phyloP scores from a whole-genome alignment of 2,329 filamentous ascomycete genomes.

The Dendryphion nanum region DNA sequence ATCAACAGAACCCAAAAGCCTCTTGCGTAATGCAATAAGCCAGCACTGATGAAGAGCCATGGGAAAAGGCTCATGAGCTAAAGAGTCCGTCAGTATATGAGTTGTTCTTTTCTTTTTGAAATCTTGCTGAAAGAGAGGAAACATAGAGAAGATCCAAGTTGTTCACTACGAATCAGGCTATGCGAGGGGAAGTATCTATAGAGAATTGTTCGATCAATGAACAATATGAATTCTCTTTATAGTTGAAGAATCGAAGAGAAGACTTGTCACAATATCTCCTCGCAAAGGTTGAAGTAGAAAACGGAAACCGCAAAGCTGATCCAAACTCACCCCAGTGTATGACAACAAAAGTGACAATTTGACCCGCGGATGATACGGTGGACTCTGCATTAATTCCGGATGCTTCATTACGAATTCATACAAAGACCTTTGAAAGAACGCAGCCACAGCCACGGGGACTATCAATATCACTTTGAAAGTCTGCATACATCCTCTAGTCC shows the following conservation, averaged over 20 bases:
- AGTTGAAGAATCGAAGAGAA: too few relatives aligned
- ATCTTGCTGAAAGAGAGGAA: neutral
- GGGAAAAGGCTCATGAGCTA: constrained; percentile 10
- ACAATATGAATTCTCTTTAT: too few relatives aligned
- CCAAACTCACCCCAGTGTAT: constrained; percentile 12
- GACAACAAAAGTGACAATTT: constrained; percentile 8
- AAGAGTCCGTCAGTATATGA: neutral
- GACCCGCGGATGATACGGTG: constrained; percentile 9
- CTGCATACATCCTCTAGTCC: constrained; percentile 7
- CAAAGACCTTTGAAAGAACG: constrained; percentile 6
- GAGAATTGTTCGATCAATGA: too few relatives aligned
- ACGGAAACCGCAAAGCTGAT: too few relatives aligned
- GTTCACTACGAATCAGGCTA: too few relatives aligned
- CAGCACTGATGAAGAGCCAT: constrained; percentile 12
- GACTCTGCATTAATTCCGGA: constrained; percentile 5
- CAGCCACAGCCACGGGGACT: constrained; percentile 8
- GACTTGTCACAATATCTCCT: too few relatives aligned
- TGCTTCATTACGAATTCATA: constrained; percentile 6
- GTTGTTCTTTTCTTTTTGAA: constrained; percentile 1
- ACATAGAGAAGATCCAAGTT: too few relatives aligned
- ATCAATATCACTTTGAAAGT: constrained; percentile 9
- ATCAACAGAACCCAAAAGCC: constrained; percentile 7
- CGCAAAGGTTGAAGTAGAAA: too few relatives aligned
- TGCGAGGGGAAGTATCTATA: too few relatives aligned
- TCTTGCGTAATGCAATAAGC: constrained; percentile 4